Evolutionary conservation across 2,329 filamentous ascomycete species (phyloP), one percentile per base, ranked within the genome.

Genomic region (Penicillium thymicola): DNA sequence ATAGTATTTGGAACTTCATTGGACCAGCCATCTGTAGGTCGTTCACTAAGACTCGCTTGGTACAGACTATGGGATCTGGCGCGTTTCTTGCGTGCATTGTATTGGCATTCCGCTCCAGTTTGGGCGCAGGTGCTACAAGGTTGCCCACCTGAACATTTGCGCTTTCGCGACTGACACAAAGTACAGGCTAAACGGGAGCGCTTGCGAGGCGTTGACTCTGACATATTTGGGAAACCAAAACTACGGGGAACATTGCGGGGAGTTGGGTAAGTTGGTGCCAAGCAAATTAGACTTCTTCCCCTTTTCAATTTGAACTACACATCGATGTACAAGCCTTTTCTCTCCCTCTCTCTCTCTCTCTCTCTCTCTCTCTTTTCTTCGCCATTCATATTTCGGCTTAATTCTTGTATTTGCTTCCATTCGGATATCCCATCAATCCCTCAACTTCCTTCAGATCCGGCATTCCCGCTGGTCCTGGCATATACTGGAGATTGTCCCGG

Each of bases 91-190:
- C 68, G 71, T 52, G 67, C 55, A 49, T 73, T 73, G 65, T 82
- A 84, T 54, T 71, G 72, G 64, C 82, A 84, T 16, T 80, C 77
- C 54, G 82, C 81, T 38, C 82, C 81, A 57, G 80, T 82, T 32
- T 81, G 76, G 0, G 76, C 70, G 65, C 82, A 85, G 34, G 80
- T 81, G 46, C 74, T 75, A 64, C 82, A 85, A 0, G 82, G 82
- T 40, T 76, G 71, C 6, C 71, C 72, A 13, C 82, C 81, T 59
- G 84, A 79, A 61, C 82, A 85, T 69, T 82, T 81, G 44, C 82
- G 76, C 67, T 85, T 85, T 47, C 82, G 77, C 13, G 82, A 75
- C 36, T 82, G 76, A 55, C 82, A 85, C 18, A 80, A 78, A 55
- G 79, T 72, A 61, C 80, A 82, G 23, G 79, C 80, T 9, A 78